Base-by-base conservation (phyloP, 2,329 filamentous ascomycete species). In the Monosporascus sp. region DNA sequence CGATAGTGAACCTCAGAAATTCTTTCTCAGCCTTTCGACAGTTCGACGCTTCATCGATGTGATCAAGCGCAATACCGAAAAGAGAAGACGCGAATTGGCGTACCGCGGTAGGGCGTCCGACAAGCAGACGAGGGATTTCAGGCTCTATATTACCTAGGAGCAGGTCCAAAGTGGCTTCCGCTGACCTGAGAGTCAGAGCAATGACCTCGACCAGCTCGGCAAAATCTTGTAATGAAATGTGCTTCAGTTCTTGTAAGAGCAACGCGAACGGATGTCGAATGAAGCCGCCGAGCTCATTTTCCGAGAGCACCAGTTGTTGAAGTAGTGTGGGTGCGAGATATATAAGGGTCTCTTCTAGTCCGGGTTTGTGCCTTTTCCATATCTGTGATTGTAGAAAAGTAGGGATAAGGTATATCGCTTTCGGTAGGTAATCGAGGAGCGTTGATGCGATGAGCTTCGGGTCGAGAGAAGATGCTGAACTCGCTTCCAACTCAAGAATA, bases 11-110 rank as follows among this genome's bases (percentile, higher is more conserved):
- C 14, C 53, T 41, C 0, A 62, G 44, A 11, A 59, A 38, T 26
- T 62, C 60, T 18, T 52, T 45, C 22, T 58, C 51, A 6, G 18
- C n/a, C 4, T 28, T 37, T 7, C 26, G 15, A 17, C 48, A 20
- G n/a, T 48, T 37, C 17, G 28, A 15, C 9, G 66, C 67, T 55
- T 74, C 69, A 22, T 70, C 68, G 15, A 74, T 65, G 51, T 74
- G 71, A 50, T 75, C 70, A 7, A 74, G 24, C 1, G 70, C 71
- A 37, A 74, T 69, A 1, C 66, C 70, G 37, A 68, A 67, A 8
- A 69, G 40, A 41, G 68, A 70, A 7, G 59, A 61, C 2, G 70
- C 57, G 40, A 74, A 67, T 54, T 70, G 63, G 1, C 55, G 55
- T 7, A 65, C 54, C 6, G 66, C 52, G 5, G 53, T 52, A 2